phyloP scores from a whole-genome alignment of 164 flowering plant species.

The Vitis rotundifolia region DNA sequence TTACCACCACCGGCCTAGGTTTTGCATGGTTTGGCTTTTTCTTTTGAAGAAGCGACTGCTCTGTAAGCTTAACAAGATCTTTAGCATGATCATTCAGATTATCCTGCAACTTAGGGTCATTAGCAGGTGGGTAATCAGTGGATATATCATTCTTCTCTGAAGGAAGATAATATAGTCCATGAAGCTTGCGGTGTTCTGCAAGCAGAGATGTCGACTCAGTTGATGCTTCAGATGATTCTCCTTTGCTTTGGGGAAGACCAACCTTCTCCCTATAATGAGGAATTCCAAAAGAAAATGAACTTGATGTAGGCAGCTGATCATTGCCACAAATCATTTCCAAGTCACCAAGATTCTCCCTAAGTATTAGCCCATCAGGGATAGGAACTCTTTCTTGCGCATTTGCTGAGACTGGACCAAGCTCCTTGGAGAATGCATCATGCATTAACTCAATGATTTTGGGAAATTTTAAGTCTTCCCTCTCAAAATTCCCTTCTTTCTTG shows the following conservation, averaged over 20 bases:
- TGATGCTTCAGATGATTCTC: constrained; percentile 46
- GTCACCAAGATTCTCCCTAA: constrained; percentile 63
- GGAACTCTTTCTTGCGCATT: constrained; percentile 77
- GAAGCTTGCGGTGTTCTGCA: constrained; percentile 78
- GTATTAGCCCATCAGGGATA: constrained; percentile 73
- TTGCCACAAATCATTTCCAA: constrained; percentile 65
- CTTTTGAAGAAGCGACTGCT: constrained; percentile 51
- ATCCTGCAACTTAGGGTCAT: constrained; percentile 37
- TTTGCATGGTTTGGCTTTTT: constrained; percentile 60
- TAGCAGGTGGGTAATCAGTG: constrained; percentile 81
- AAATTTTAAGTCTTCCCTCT: constrained; percentile 28
- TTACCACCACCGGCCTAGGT: constrained; percentile 90
- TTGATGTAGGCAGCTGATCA: constrained; percentile 37
- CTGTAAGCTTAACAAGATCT: constrained; percentile 75
- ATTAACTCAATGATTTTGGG: constrained; percentile 40
- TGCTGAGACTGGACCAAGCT: constrained; percentile 76
- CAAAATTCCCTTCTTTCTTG: constrained; percentile 28
- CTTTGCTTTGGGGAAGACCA: constrained; percentile 34
- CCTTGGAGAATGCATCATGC: constrained; percentile 52
- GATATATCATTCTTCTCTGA: constrained; percentile 49
- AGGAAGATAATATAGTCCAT: constrained; percentile 87
- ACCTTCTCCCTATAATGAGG: constrained; percentile 24
- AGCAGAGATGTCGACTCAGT: constrained; percentile 69
- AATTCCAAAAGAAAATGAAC: constrained; percentile 44
- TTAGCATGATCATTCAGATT: constrained; percentile 38